Evolutionary conservation across 208 protist genomes (phyloP).

Genomic region (Leishmania braziliensis): DNA sequence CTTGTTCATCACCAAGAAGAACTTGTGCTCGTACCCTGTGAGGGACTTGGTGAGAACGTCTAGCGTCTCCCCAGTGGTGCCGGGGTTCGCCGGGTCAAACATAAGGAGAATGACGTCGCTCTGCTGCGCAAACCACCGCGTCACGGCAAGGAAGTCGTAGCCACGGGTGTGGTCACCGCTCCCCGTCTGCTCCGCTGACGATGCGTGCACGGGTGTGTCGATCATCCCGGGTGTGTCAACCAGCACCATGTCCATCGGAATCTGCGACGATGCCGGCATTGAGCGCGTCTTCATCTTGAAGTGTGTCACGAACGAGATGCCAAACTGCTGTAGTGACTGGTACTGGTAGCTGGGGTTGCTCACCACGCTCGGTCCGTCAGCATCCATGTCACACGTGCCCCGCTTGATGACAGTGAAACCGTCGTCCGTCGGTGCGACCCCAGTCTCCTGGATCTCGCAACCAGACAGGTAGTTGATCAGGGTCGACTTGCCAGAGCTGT

Average conservation of each 20-base stretch:
- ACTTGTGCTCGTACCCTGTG: slow-evolving; percentile 86
- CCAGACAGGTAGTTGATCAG: slow-evolving; percentile 90
- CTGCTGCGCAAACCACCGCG: slow-evolving; percentile 87
- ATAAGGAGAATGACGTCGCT: slow-evolving; percentile 91
- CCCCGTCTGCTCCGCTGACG: slow-evolving; percentile 28
- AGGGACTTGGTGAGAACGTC: slow-evolving; percentile 90
- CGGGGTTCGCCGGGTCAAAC: slow-evolving; percentile 90
- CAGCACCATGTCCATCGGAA: slow-evolving; percentile 78
- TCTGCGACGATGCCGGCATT: slow-evolving; percentile 36
- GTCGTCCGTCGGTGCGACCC: slow-evolving; percentile 91
- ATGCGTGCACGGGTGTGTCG: slow-evolving; percentile 71
- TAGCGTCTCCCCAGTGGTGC: slow-evolving; percentile 92
- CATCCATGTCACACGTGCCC: slow-evolving; percentile 56
- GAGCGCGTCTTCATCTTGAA: slow-evolving; percentile 78
- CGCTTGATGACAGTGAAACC: slow-evolving; percentile 88
- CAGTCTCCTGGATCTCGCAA: slow-evolving; percentile 77
- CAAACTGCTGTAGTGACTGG: slow-evolving; percentile 76
- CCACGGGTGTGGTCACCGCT: slow-evolving; percentile 61
- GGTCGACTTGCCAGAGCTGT: slow-evolving; percentile 91
- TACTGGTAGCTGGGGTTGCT: slow-evolving; percentile 78
- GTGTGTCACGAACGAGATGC: slow-evolving; percentile 73
- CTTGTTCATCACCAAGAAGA: slow-evolving; percentile 91
- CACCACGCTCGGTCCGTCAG: slow-evolving; percentile 79
- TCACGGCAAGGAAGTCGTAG: slow-evolving; percentile 88
- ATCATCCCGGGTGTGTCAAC: slow-evolving; percentile 94